Evolutionary conservation across 805 yeast species (phyloP).

Genomic region (Kluyveromyces aestuarii): DNA sequence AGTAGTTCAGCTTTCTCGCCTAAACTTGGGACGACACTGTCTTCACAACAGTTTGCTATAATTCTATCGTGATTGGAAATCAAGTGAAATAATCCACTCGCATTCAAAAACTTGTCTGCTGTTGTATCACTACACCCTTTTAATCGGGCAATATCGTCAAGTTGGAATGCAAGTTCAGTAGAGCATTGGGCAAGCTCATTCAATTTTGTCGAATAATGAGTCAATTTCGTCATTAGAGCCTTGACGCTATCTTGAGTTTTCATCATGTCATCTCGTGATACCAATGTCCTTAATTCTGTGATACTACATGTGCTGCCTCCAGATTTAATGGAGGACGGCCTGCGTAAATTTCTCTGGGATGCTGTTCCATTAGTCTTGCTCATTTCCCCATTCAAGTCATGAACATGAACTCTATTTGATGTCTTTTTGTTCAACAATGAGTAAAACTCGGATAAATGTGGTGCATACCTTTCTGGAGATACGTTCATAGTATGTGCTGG

Average conservation of each 20-base stretch:
- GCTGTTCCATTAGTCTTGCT: not conserved
- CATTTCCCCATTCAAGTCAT: not conserved
- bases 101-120: conserved; percentile 56
- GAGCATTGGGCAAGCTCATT: conserved; percentile 41
- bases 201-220: conserved; percentile 36
- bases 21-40: conserved; percentile 49
- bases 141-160: conserved; percentile 54
- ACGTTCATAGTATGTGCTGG: conserved; percentile 2
- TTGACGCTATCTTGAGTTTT: conserved; percentile 40
- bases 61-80: conserved; percentile 72
- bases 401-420: not conserved
- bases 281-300: conserved; percentile 46
- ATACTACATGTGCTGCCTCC: conserved; percentile 40
- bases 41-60: conserved; percentile 46
- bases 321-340: conserved; percentile 34
- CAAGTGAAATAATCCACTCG: conserved; percentile 70
- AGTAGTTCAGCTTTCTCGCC: conserved; percentile 36
- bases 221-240: conserved; percentile 40
- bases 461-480: conserved; percentile 25
- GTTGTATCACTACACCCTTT: conserved; percentile 49
- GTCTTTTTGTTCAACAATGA: conserved; percentile 36
- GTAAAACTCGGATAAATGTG: conserved; percentile 54
- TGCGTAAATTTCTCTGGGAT: not conserved
- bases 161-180: conserved; percentile 58
- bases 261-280: conserved; percentile 52